A percentile compares a stretch with the other conserved stretches of the same genome.
These are phyloP conservation scores for Lyophyllum decastes DNA, from an alignment of 768 basidiomycete genomes.

Conservation along the genomic window DNA sequence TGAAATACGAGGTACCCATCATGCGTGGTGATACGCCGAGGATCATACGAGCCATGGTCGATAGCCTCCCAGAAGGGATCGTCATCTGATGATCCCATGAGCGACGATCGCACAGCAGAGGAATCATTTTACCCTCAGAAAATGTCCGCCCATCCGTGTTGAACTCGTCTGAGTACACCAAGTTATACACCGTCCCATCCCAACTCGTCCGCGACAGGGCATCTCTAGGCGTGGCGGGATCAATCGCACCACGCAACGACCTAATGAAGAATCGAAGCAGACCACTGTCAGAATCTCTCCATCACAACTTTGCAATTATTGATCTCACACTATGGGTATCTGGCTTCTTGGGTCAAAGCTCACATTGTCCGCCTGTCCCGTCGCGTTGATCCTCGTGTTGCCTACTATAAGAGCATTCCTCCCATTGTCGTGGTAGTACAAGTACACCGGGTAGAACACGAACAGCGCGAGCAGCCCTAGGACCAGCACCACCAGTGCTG, in stretches of 20 bases:
- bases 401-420: conserved; percentile 46
- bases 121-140: background rate
- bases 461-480: conserved; percentile 65
- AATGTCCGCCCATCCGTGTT: conserved; percentile 45
- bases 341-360: conserved; percentile 31
- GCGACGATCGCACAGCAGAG: background rate
- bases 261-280: background rate
- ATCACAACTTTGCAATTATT: background rate
- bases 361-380: conserved; percentile 59
- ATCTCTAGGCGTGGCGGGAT: conserved; percentile 16
- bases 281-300: background rate
- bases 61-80: conserved; percentile 16
- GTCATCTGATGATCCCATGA: conserved; percentile 3
- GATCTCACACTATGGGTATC: conserved; percentile 26
- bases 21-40: conserved; percentile 8
- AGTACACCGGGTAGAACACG: conserved; percentile 71
- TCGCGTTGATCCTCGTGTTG: conserved; percentile 62
- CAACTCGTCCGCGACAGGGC: conserved; percentile 32
- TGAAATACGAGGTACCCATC: conserved; percentile 7
- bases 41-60: background rate
- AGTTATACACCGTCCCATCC: conserved; percentile 52
- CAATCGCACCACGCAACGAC: conserved; percentile 2
- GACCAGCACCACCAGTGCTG: conserved; percentile 62
- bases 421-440: conserved; percentile 38
- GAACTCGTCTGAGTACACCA: conserved; percentile 70